Evolutionary conservation across 345 rosid species (phyloP).

Genomic region (Dipteronia sinensis): DNA sequence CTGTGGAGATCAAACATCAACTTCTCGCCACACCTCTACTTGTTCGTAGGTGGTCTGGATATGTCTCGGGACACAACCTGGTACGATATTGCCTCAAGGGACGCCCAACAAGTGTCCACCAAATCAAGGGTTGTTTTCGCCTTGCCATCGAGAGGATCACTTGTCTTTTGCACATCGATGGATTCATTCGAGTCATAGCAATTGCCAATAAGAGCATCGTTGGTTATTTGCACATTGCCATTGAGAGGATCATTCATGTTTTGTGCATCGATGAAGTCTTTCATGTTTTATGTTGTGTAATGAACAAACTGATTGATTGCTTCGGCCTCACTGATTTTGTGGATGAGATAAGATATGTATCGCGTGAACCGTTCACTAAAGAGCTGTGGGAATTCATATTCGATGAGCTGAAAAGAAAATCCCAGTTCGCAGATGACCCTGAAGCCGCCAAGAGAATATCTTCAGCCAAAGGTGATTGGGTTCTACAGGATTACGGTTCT

Average conservation of each 20-base stretch:
- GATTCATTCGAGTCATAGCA: no score
- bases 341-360: background rate
- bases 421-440: background rate
- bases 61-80: conserved; percentile 46
- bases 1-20: background rate
- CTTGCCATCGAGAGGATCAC: background rate
- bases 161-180: background rate
- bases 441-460: conserved; percentile 35
- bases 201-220: no score
- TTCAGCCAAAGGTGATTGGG: conserved; percentile 61
- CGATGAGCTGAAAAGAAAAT: background rate
- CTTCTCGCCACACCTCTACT: conserved; percentile 17
- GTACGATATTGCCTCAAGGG: conserved; percentile 45
- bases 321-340: background rate
- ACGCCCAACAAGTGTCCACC: conserved; percentile 29
- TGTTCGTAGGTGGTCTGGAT: conserved; percentile 55
- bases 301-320: background rate
- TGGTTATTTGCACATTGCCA: no score
- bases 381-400: background rate
- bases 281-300: background rate
- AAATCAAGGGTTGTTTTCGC: conserved; percentile 21
- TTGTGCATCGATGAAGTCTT: no score
- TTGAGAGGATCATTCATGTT: no score
- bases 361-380: background rate
- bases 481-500: conserved; percentile 28